Evolutionary conservation across 73 alveolate genomes (phyloP), one percentile per base, ranked within the genome.

Genomic region (Paraurostyla sp.): DNA sequence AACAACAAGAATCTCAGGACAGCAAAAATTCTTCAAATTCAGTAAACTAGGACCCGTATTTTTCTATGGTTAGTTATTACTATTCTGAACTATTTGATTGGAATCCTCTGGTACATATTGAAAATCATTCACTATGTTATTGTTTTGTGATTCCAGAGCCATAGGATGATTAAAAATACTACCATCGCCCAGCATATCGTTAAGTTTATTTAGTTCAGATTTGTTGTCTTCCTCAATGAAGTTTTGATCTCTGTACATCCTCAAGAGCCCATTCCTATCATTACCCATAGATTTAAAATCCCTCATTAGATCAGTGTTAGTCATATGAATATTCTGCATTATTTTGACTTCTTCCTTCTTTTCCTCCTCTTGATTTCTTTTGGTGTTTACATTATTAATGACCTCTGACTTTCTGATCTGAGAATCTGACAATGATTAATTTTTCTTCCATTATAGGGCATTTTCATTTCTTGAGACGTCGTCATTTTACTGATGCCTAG

Each of bases 1-100:
- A 0, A 83, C 92, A 20, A 83, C 46, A 48, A 83, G 49, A 9
- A 83, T 83, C 23, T 59, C 75, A 11, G 92, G 80, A 35, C 92
- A 83, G 59, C 86, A 73, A 29, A 23, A 23, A 38, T 73, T 73
- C 86, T 68, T n/a, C 32, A 62, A 18, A 15, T 13, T 46, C 57
- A n/a, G n/a, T n/a, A n/a, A n/a, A n/a, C n/a, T n/a, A n/a, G n/a
- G n/a, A n/a, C n/a, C n/a, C n/a, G n/a, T n/a, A n/a, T 60, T 33
- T 60, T 29, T 20, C 15, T 6, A 54, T 20, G 23, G 4, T 54
- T 13, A 13, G 23, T 18, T n/a, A 54, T 54, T 20, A 54, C 30
- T 54, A 9, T n/a, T 54, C 15, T 9, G 15, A 54, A 9, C 6
- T 9, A 54, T 13, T 54, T 54, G 23, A 27, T 35, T 54, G 15